phyloP scores from a whole-genome alignment of 306 rosid species.

The Adenanthera pavonina region DNA sequence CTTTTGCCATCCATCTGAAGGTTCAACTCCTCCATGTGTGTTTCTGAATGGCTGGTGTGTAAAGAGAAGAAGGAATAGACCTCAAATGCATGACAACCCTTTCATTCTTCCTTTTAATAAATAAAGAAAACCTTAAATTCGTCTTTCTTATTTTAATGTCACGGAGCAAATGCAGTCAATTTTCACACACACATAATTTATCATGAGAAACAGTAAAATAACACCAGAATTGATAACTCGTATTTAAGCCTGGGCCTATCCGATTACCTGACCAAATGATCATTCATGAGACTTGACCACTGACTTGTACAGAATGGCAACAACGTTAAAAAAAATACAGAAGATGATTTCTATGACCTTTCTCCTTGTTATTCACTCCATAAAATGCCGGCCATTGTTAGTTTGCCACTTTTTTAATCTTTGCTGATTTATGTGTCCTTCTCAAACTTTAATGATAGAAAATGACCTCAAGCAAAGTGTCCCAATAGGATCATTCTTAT shows the following conservation, averaged over 20 bases:
- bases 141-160: background rate
- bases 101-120: background rate
- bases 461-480: background rate
- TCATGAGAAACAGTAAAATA: no score
- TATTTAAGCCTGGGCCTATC: no score
- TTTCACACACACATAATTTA: background rate
- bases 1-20: constrained; percentile 41
- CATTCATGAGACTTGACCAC: background rate
- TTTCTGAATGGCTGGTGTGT: background rate
- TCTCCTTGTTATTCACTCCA: background rate
- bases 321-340: background rate
- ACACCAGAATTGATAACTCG: no score
- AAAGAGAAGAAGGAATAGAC: background rate
- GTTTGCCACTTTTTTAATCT: background rate
- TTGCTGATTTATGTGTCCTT: background rate
- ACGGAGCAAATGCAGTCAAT: background rate
- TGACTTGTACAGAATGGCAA: background rate
- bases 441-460: background rate
- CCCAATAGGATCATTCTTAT: background rate
- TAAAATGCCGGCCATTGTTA: background rate
- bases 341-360: background rate
- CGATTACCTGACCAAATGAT: no score
- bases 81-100: background rate
- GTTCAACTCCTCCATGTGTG: constrained; percentile 8
- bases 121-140: background rate